Evolutionary conservation across 768 basidiomycete genomes (phyloP), one percentile per base, ranked within the genome.

Genomic region (Lactifluus echinatus): DNA sequence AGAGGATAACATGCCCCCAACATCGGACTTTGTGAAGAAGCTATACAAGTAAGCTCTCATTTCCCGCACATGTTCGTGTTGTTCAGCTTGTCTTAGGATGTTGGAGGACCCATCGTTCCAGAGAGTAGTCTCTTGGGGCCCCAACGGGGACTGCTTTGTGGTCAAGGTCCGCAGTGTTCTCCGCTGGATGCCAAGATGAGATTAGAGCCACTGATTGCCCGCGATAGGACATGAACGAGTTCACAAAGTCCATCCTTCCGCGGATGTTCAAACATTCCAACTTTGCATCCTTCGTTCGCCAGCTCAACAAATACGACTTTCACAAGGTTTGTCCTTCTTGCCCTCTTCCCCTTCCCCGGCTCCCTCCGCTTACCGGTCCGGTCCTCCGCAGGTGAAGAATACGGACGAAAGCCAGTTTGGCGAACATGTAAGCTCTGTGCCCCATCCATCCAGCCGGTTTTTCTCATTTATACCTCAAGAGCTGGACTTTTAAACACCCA

Each of bases 261-360:
- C 85, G 87, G 36, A 84, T 93, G 77, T 95, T 95, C 82, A 93
- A 94, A 70, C 92, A 95, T 68, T 91, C 88, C 7, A 95, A 95
- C 67, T 95, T 95, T 70, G 92, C 92, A 29, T 82, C 80, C 53
- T 95, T 95, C 67, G 93, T 95, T 5, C 80, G 92, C 10, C 93
- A 95, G 70, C 76, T 95, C 33, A 95, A 95, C 78, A 95, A 94
- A 70, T 95, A 95, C 68, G 93, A 94, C 72, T 95, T 95, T 64
- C 93, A 94, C 77, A 95, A 95, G 76, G 87, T 78, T 34, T 67
- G 72, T 47, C 61, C 36, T 23, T 42, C 28, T 31, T 36, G n/a
- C 55, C 63, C 19, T 52, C 26, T 43, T 23, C 54, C 28, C 57
- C 28, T 17, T 44, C 36, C 52, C 23, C n/a, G 17, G 50, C 37